Evolutionary conservation across 208 protist species (phyloP).

Genomic region (Trypanosoma lewisi): DNA sequence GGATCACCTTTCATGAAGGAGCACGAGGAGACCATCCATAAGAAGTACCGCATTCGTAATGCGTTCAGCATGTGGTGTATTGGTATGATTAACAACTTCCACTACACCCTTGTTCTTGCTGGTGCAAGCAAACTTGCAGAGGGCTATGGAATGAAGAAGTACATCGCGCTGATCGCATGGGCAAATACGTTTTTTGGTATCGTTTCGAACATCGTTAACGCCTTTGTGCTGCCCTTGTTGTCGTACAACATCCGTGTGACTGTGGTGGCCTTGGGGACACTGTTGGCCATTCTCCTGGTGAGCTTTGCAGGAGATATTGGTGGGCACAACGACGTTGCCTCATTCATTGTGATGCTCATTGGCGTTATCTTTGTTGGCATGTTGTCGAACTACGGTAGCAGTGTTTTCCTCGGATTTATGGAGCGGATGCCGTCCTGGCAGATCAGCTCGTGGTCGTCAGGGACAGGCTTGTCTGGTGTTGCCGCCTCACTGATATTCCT

Average conservation of each 20-base stretch:
- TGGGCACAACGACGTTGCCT: conserved; percentile 37
- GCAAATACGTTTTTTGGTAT: conserved; percentile 87
- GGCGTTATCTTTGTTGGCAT: conserved; percentile 67
- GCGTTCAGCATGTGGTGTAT: conserved; percentile 40
- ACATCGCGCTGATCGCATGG: conserved; percentile 68
- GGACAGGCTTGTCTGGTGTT: conserved; percentile 89
- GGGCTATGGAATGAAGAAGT: conserved; percentile 58
- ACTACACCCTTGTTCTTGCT: conserved; percentile 82
- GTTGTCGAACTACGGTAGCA: conserved; percentile 75
- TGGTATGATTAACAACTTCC: conserved; percentile 91
- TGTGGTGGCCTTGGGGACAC: conserved; percentile 35
- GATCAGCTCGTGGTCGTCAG: conserved; percentile 84
- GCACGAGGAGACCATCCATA: conserved; percentile 16
- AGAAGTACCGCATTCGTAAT: neutral
- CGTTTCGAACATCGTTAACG: conserved; percentile 67
- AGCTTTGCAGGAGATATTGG: conserved; percentile 57
- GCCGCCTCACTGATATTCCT: conserved; percentile 72
- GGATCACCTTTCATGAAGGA: conserved; percentile 13
- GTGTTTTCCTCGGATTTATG: conserved; percentile 67
- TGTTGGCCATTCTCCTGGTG: conserved; percentile 80
- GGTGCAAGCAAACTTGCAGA: conserved; percentile 47
- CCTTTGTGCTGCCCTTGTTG: conserved; percentile 64
- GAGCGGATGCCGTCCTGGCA: conserved; percentile 74
- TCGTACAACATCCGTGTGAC: conserved; percentile 78
- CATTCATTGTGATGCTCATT: conserved; percentile 68